Conservation (phyloP, 2,329 filamentous ascomycete genomes). For the Hortaea werneckii region DNA sequence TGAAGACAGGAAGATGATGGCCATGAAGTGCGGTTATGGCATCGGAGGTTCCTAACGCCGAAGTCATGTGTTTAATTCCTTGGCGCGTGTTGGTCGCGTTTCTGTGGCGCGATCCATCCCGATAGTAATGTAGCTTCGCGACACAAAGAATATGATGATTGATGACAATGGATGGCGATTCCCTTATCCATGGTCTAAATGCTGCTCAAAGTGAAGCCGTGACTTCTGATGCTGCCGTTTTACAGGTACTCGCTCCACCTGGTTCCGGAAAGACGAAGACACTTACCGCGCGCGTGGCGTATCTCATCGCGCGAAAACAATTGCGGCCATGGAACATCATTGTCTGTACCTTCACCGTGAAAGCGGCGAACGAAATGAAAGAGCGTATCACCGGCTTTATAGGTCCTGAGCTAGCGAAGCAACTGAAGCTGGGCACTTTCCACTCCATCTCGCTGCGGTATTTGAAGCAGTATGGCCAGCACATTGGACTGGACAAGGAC, state of each 20-base stretch:
- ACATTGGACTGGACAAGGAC: conserved; percentile 69
- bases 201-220: conserved; percentile 54
- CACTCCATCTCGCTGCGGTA: conserved; percentile 87
- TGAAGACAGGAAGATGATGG: too few species aligned
- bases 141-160: neutral
- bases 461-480: conserved; percentile 69
- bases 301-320: conserved; percentile 63
- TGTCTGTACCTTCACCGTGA: conserved; percentile 94
- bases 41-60: too few species aligned
- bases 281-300: conserved; percentile 81
- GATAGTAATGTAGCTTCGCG: neutral
- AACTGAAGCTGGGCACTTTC: conserved; percentile 82
- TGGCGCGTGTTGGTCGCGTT: neutral
- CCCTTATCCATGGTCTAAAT: conserved; percentile 53
- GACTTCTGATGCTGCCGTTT: conserved; percentile 48
- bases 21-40: too few species aligned
- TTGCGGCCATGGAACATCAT: conserved; percentile 78
- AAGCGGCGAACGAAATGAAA: conserved; percentile 89
- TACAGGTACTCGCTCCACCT: conserved; percentile 54
- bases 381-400: conserved; percentile 71
- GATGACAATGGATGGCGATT: conserved; percentile 31
- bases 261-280: conserved; percentile 90
- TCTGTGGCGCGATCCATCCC: neutral
- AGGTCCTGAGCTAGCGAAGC: conserved; percentile 64
- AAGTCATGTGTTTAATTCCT: neutral